Conservation (phyloP, 2,329 filamentous ascomycete species). For the Gnomoniopsis smithogilvyi region DNA sequence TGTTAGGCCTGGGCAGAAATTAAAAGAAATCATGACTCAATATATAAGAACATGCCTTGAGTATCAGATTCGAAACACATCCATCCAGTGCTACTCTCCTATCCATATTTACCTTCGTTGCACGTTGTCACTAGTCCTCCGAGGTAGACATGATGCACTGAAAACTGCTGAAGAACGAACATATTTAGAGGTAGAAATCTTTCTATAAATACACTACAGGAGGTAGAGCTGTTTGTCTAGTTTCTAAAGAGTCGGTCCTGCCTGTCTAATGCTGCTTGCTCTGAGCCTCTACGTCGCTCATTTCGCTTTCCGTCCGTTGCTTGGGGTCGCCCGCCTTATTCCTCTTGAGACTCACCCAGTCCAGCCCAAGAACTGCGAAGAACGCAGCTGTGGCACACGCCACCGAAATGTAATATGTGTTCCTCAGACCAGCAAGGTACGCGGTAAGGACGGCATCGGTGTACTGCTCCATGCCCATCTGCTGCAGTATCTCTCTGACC, state of each 20-base stretch:
- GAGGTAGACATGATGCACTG: too few relatives aligned
- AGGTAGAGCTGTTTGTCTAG: too few relatives aligned
- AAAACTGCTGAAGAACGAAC: too few relatives aligned
- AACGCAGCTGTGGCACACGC: slow-evolving; percentile 46
- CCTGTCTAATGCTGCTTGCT: background rate
- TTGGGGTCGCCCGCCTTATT: slow-evolving; percentile 3
- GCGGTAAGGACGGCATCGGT: slow-evolving; percentile 41
- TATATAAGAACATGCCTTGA: too few relatives aligned
- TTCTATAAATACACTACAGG: too few relatives aligned
- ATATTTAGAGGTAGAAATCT: too few relatives aligned
- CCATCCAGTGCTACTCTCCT: too few relatives aligned
- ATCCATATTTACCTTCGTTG: too few relatives aligned
- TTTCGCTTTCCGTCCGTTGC: slow-evolving; percentile 7
- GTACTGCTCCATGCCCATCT: slow-evolving; percentile 38
- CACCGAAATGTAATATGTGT: slow-evolving; percentile 50
- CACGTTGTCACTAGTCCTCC: too few relatives aligned
- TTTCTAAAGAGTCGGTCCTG: too few relatives aligned
- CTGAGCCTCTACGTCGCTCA: background rate
- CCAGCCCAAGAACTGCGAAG: slow-evolving; percentile 38
- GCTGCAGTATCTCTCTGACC: slow-evolving; percentile 40
- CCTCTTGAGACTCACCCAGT: slow-evolving; percentile 55
- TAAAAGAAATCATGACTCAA: background rate
- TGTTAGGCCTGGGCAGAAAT: slow-evolving; percentile 41
- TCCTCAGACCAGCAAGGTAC: slow-evolving; percentile 47
- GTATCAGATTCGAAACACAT: too few relatives aligned